These are phyloP conservation scores for Trebouxia sp. DNA, from an alignment of 139 green algal species.

Conservation along the genomic window DNA sequence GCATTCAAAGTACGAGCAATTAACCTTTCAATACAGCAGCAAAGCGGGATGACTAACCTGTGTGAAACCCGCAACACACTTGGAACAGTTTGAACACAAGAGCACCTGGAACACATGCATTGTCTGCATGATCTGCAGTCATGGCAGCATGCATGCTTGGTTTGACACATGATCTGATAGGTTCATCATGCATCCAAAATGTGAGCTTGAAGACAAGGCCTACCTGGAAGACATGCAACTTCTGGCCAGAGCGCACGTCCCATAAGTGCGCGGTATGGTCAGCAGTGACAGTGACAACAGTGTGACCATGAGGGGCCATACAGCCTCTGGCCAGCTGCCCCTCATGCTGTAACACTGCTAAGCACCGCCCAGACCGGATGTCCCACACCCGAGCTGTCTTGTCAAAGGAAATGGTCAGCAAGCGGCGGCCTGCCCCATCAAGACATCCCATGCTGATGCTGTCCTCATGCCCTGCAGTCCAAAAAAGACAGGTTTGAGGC, in stretches of 20 bases:
- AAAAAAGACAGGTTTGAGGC: no score
- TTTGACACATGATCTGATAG: no score
- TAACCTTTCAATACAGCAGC: no score
- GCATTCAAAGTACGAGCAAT: conserved; percentile 29
- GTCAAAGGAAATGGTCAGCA: conserved; percentile 73
- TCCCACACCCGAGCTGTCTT: conserved; percentile 73
- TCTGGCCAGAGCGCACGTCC: conserved; percentile 34
- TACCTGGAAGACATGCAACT: conserved; percentile 41
- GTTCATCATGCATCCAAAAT: no score
- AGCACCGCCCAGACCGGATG: conserved; percentile 35
- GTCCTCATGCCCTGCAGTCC: conserved; percentile 36
- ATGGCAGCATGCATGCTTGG: no score
- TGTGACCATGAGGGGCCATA: conserved; percentile 32
- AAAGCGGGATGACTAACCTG: no score
- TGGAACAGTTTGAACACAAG: no score
- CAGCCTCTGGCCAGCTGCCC: conserved; percentile 29
- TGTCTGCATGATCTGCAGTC: no score
- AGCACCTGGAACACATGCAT: no score
- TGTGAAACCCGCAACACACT: no score
- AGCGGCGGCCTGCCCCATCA: conserved; percentile 36
- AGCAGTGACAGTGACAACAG: conserved; percentile 53
- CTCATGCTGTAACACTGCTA: conserved; percentile 37
- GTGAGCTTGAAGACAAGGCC: no score
- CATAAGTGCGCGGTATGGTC: conserved; percentile 51
- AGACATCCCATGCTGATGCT: conserved; percentile 35